A percentile compares a stretch with the other conserved stretches of the same genome.
Evolutionary conservation across 148 eudicot species (phyloP).

Genomic region (Vaccinium myrtillus): DNA sequence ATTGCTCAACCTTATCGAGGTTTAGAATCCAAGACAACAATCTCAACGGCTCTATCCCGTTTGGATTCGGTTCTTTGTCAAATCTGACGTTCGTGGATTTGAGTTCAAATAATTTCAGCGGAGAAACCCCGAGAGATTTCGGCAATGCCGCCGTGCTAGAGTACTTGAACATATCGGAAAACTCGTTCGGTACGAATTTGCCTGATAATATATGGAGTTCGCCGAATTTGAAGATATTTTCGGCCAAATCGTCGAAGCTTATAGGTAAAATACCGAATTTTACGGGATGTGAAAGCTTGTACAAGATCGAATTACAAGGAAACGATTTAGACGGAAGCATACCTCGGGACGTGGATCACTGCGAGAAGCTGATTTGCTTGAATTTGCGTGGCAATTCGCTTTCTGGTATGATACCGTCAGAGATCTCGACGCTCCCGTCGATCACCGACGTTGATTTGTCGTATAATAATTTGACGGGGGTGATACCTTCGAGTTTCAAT

Average conservation of each 20-base stretch:
- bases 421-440: constrained; percentile 76
- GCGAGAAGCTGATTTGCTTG: constrained; percentile 62
- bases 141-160: constrained; percentile 51
- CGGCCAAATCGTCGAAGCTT: constrained; percentile 47
- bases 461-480: constrained; percentile 55
- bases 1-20: constrained; percentile 63
- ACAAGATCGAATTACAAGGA: constrained; percentile 73
- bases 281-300: constrained; percentile 61
- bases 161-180: constrained; percentile 63
- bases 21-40: constrained; percentile 60
- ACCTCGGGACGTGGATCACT: constrained; percentile 83
- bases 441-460: constrained; percentile 79
- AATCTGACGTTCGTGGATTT: constrained; percentile 62
- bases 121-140: constrained; percentile 62
- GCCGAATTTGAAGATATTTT: constrained; percentile 63
- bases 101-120: constrained; percentile 64
- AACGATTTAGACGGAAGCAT: constrained; percentile 63
- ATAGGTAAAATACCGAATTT: constrained; percentile 72
- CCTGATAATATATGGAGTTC: constrained; percentile 76
- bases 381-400: constrained; percentile 58
- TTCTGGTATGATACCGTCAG: constrained; percentile 95
- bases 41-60: constrained; percentile 65
- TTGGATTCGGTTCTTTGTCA: constrained; percentile 59
- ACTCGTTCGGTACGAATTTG: constrained; percentile 42
- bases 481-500: constrained; percentile 71